These are phyloP conservation scores for Solanum pinnatisectum DNA, from an alignment of 257 asterid species.

Conservation along the genomic window DNA sequence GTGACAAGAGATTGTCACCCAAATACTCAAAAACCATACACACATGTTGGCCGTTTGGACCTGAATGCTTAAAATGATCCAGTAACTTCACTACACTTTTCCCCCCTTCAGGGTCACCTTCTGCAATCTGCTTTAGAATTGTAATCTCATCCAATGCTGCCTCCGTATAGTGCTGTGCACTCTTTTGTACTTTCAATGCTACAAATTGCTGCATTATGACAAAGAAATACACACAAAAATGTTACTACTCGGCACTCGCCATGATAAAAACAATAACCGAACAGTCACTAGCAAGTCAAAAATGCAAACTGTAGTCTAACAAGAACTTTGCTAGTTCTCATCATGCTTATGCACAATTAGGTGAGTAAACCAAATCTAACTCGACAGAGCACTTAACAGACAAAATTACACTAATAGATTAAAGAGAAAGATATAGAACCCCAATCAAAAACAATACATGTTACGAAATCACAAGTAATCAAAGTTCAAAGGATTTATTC, in stretches of 20 bases:
- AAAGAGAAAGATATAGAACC: neutral
- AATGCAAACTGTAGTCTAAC: neutral
- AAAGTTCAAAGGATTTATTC: neutral
- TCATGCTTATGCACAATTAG: neutral
- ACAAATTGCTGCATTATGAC: constrained; percentile 26
- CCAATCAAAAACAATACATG: neutral
- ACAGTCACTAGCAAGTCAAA: neutral
- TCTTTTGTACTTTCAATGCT: constrained; percentile 86
- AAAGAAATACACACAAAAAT: neutral
- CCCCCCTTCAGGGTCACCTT: constrained; percentile 72
- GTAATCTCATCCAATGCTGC: constrained; percentile 94
- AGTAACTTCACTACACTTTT: constrained; percentile 83
- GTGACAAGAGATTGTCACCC: constrained; percentile 83
- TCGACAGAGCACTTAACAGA: neutral
- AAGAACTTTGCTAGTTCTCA: neutral
- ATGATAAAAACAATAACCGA: neutral
- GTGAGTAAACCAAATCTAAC: neutral
- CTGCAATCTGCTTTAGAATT: constrained; percentile 74
- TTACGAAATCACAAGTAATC: neutral
- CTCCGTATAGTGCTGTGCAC: constrained; percentile 88
- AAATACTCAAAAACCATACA: constrained; percentile 92
- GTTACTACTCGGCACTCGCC: neutral
- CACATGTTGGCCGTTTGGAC: constrained; percentile 89
- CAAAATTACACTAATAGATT: neutral
- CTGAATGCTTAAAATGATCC: constrained; percentile 92